These are phyloP conservation scores for Phialophora macrospora DNA, from an alignment of 2,329 filamentous ascomycete genomes.

Conservation along the genomic window DNA sequence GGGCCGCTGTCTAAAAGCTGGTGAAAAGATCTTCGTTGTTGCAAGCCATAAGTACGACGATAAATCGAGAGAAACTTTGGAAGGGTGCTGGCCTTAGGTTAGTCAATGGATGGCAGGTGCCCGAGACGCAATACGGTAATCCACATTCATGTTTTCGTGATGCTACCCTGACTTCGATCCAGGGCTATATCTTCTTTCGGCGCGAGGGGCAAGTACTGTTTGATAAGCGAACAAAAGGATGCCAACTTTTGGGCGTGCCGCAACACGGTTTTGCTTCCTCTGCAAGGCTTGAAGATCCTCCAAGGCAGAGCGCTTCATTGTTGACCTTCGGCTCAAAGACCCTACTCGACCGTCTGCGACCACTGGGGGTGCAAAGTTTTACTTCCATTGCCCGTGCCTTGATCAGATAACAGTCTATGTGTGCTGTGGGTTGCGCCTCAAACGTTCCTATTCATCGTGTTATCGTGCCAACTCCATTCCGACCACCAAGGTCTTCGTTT, in stretches of 20 bases:
- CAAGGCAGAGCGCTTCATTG: not conserved
- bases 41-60: conserved; percentile 85
- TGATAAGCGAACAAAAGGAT: not conserved
- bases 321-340: not conserved
- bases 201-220: not conserved
- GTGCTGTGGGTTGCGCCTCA: not conserved
- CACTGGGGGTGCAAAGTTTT: not conserved
- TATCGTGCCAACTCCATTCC: not conserved
- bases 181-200: not conserved
- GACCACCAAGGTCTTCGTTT: not conserved
- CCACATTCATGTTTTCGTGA: not conserved
- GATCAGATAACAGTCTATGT: not conserved
- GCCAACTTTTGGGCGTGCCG: not conserved
- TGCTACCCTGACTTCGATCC: not conserved
- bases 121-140: not conserved
- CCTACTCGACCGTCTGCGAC: not conserved
- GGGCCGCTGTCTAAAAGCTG: conserved; percentile 67
- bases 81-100: conserved; percentile 56
- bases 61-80: conserved; percentile 70
- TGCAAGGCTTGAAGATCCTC: not conserved
- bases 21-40: conserved; percentile 82
- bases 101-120: not conserved
- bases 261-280: no score
- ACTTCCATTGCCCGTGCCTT: not conserved
- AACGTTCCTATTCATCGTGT: not conserved